Evolutionary conservation across 1,284 basidiomycete genomes (phyloP).

Genomic region (Ceratobasidium sp.): DNA sequence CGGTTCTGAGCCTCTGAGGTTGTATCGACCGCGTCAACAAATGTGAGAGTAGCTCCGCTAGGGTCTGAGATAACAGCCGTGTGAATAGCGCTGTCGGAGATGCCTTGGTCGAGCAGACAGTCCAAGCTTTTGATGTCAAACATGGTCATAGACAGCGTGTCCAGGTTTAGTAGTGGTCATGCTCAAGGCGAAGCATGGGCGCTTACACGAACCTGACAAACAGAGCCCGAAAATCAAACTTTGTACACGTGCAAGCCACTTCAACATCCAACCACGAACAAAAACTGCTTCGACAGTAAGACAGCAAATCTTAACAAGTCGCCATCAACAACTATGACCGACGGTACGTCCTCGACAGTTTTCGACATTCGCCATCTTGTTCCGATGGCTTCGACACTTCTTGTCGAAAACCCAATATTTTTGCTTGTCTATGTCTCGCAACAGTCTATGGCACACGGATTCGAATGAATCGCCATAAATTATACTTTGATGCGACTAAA

Average conservation of each 20-base stretch:
- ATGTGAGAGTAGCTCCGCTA: constrained; percentile 32
- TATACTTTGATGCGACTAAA: neutral
- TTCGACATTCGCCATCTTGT: constrained; percentile 8
- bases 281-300: constrained; percentile 5
- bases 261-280: constrained; percentile 4
- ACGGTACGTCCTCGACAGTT: constrained; percentile 28
- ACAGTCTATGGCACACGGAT: no score
- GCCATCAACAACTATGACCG: constrained; percentile 25
- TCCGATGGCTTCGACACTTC: neutral
- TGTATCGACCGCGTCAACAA: constrained; percentile 37
- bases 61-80: constrained; percentile 37
- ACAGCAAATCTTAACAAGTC: neutral
- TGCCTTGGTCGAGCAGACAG: constrained; percentile 25
- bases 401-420: neutral
- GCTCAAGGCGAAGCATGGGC: neutral
- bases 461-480: no score
- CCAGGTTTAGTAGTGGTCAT: constrained; percentile 20
- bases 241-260: constrained; percentile 15
- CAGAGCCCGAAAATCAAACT: constrained; percentile 26
- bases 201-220: constrained; percentile 29
- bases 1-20: constrained; percentile 39
- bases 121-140: constrained; percentile 38
- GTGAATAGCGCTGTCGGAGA: constrained; percentile 30
- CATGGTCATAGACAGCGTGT: constrained; percentile 9
- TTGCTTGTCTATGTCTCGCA: neutral